phyloP scores from a whole-genome alignment of 2,329 filamentous ascomycete genomes.

The Aspergillus sp. region DNA sequence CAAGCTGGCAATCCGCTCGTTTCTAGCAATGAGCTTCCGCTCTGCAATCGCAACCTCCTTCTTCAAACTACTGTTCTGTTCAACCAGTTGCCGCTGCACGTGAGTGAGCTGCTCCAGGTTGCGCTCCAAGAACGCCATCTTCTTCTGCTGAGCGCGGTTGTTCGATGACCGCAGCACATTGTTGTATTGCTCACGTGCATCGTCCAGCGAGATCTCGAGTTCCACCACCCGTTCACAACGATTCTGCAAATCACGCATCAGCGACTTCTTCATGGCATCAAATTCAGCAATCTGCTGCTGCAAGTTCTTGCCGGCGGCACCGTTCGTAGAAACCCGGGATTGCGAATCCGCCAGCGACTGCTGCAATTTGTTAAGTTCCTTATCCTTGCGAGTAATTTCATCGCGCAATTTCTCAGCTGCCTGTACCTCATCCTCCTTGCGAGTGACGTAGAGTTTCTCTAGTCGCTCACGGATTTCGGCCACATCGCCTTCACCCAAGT shows the following conservation, averaged over 20 bases:
- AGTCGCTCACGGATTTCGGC: conserved; percentile 78
- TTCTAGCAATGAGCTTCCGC: conserved; percentile 90
- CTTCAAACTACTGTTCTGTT: conserved; percentile 95
- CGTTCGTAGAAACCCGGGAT: conserved; percentile 50
- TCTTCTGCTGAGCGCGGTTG: conserved; percentile 98
- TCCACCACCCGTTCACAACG: conserved; percentile 96
- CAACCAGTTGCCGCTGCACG: conserved; percentile 93
- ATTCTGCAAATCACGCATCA: conserved; percentile 98
- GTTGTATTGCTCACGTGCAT: conserved; percentile 98
- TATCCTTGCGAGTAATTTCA: conserved; percentile 67
- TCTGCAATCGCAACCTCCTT: conserved; percentile 99
- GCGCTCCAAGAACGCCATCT: conserved; percentile 98
- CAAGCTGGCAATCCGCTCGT: conserved; percentile 91
- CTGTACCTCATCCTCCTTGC: conserved; percentile 65
- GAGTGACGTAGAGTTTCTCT: conserved; percentile 67
- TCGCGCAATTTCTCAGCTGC: conserved; percentile 69
- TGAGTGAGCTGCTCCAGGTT: conserved; percentile 97
- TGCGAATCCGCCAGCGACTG: conserved; percentile 68
- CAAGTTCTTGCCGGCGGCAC: conserved; percentile 65
- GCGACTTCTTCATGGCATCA: conserved; percentile 98
- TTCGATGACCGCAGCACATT: conserved; percentile 94
- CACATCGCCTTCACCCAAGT: conserved; percentile 69
- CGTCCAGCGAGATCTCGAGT: conserved; percentile 93
- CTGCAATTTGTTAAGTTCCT: conserved; percentile 77
- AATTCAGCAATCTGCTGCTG: conserved; percentile 98